Percentiles rank a stretch among this genome's conserved stretches.
Evolutionary conservation across 495 filamentous ascomycete species (phyloP).

Genomic region (Polyplosphaeria fusca): DNA sequence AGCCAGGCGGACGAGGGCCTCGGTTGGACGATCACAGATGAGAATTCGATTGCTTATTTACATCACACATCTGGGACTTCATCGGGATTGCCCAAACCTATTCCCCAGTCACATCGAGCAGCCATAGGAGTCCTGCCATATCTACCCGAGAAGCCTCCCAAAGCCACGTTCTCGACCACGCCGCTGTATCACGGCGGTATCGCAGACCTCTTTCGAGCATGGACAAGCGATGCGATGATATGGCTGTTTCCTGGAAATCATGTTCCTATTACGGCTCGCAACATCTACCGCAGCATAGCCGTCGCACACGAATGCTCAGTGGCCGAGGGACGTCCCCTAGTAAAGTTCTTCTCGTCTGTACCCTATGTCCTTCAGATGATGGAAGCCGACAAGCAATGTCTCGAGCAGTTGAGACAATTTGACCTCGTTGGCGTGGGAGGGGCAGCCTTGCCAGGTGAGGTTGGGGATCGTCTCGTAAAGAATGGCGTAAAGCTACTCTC

Average conservation of each 20-base stretch:
- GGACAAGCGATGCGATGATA: conserved; percentile 50
- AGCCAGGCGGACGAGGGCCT: no score
- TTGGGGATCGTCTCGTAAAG: conserved; percentile 49
- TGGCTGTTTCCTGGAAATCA: conserved; percentile 54
- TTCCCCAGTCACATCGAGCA: conserved; percentile 50
- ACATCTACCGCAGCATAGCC: conserved; percentile 44
- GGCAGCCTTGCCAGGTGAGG: conserved; percentile 47
- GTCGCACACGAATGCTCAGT: conserved; percentile 11
- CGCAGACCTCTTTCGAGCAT: conserved; percentile 56
- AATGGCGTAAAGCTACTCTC: conserved; percentile 52
- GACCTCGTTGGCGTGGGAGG: conserved; percentile 58
- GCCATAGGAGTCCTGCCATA: conserved; percentile 50
- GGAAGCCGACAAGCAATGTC: conserved; percentile 38
- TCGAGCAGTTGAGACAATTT: conserved; percentile 47
- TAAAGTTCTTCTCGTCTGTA: conserved; percentile 56
- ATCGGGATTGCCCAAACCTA: conserved; percentile 53
- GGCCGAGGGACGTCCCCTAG: conserved; percentile 7
- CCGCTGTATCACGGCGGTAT: conserved; percentile 60
- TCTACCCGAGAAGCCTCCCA: conserved; percentile 24
- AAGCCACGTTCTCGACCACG: conserved; percentile 55
- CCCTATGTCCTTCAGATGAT: conserved; percentile 56
- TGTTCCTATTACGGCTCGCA: conserved; percentile 49
- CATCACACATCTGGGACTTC: conserved; percentile 43
- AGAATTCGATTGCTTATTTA: conserved; percentile 34
- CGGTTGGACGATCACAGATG: no score